phyloP scores from a whole-genome alignment of 2,329 filamentous ascomycete species.

The Thyridium curvatum region DNA sequence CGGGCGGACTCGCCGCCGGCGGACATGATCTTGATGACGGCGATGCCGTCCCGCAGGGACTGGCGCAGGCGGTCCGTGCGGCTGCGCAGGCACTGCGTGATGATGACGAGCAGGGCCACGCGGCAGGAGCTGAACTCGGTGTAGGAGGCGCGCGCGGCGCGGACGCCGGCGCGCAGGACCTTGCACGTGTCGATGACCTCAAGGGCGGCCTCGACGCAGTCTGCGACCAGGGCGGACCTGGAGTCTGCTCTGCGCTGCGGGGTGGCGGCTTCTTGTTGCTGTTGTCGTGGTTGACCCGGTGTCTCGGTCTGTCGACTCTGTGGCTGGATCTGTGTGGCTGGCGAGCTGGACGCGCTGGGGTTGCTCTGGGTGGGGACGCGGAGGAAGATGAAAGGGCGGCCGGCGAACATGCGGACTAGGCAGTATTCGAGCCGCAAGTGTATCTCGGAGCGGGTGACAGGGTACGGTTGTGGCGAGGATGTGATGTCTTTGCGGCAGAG shows the following conservation, averaged over 20 bases:
- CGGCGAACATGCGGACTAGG: constrained; percentile 45
- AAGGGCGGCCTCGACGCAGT: constrained; percentile 46
- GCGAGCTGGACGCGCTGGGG: too few relatives aligned
- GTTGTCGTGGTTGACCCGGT: constrained; percentile 12
- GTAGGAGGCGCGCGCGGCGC: constrained; percentile 47
- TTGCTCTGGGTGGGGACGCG: too few relatives aligned
- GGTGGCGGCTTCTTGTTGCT: too few relatives aligned
- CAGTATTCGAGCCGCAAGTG: constrained; percentile 48
- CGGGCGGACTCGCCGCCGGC: constrained; percentile 44
- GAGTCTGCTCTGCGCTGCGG: too few relatives aligned
- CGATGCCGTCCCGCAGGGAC: constrained; percentile 40
- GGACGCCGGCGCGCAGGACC: constrained; percentile 40
- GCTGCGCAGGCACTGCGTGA: constrained; percentile 8
- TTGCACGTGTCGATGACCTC: constrained; percentile 44
- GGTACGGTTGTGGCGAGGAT: constrained; percentile 1
- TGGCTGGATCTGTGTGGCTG: too few relatives aligned
- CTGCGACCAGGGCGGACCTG: constrained; percentile 31
- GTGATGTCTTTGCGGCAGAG: too few relatives aligned
- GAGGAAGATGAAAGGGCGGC: constrained; percentile 45
- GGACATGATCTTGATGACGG: constrained; percentile 46
- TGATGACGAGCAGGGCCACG: constrained; percentile 40
- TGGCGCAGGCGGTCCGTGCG: constrained; percentile 19
- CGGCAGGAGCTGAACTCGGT: constrained; percentile 51
- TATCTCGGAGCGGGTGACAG: constrained; percentile 38
- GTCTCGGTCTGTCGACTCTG: constrained; percentile 1